Base-by-base conservation (phyloP, 106 monocot species). In the Dendrobium huoshanense region DNA sequence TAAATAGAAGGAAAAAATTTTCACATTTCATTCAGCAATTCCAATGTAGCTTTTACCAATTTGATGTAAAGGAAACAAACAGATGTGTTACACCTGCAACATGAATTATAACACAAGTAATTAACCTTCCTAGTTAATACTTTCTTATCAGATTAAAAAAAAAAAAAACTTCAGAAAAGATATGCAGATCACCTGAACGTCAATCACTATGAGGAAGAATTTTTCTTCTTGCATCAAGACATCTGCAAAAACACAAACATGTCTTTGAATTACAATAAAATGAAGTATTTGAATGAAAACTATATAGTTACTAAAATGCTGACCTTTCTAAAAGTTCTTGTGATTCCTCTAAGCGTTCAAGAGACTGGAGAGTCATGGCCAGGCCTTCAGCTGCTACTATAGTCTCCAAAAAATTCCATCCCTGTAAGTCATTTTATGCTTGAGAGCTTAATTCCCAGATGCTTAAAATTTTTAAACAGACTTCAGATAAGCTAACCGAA, bases 401-500 rank as follows among this genome's bases (percentile, higher is more conserved):
- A 79, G 95, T 99, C 55, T 99, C 99, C 73, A 93, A 40, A 44
- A 91, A 91, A 84, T 87, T 84, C 95, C 95, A 93, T 77, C 99
- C 95, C 99, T 95, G 82, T 55, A 41, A 90, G 75, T 73, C 43
- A 82, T 78, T 37, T 19, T 17, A 75, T 22, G 41, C 10, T 22
- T 29, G 51, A 81, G 55, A 56, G 55, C 20, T 81, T 49, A 70
- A 55, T 18, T 75, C n/a, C 18, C 4, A 15, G 4, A 15, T 19
- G n/a, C 45, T 44, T 45, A 65, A 65, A 65, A 22, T 27, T 65
- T 65, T 51, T 51, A n/a, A 65, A 8, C 64, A 24, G 25, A 65
- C 9, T 13, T 51, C 51, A 27, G 64, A 5, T 24, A 65, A 65
- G 64, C 22, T 24, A 25, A 65, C 2, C 24, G 64, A 65, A 51